These are phyloP conservation scores for Rhynchosporium agropyri DNA, from an alignment of 2,329 filamentous ascomycete genomes.

Conservation along the genomic window DNA sequence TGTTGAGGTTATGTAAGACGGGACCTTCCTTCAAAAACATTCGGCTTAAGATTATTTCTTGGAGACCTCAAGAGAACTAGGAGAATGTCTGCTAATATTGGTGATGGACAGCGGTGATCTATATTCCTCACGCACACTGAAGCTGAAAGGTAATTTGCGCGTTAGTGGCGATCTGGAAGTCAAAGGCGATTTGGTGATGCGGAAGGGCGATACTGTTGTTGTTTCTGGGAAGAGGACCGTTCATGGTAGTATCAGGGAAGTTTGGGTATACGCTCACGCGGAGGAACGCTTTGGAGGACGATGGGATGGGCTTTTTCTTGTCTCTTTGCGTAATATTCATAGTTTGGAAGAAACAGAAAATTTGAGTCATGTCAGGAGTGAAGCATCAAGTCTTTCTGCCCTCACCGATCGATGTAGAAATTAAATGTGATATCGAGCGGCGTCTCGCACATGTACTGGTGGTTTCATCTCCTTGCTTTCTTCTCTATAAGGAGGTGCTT, in stretches of 20 bases:
- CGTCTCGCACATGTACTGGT: too few species aligned
- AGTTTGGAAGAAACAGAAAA: too few species aligned
- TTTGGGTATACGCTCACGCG: background rate
- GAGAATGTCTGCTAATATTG: conserved; percentile 10
- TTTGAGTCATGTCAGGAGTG: too few species aligned
- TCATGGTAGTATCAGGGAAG: conserved; percentile 31
- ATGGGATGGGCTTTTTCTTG: too few species aligned
- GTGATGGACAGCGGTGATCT: conserved; percentile 23
- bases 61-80: background rate
- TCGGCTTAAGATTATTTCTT: background rate
- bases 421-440: too few species aligned
- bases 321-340: too few species aligned
- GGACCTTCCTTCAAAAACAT: too few species aligned
- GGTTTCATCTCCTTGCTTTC: too few species aligned
- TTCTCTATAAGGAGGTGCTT: too few species aligned
- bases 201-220: conserved; percentile 27
- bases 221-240: conserved; percentile 36
- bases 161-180: conserved; percentile 34
- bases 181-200: conserved; percentile 28
- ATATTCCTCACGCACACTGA: conserved; percentile 22
- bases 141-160: conserved; percentile 29
- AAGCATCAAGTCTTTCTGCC: too few species aligned
- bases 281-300: too few species aligned
- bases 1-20: conserved; percentile 22
- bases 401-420: too few species aligned